These are phyloP conservation scores for Anisodus acutangulus DNA, from an alignment of 257 asterid species.

Conservation along the genomic window DNA sequence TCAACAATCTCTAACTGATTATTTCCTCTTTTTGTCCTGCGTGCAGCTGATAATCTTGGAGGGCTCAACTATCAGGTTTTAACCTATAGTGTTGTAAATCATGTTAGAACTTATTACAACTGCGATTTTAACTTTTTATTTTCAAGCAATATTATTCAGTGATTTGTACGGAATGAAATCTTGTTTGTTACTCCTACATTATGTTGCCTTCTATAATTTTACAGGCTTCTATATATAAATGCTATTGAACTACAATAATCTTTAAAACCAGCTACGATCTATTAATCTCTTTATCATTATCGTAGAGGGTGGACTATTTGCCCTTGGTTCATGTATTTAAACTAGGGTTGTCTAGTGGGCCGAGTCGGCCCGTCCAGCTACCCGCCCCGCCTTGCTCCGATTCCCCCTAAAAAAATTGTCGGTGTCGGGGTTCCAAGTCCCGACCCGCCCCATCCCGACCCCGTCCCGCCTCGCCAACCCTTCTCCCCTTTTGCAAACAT, in stretches of 20 bases:
- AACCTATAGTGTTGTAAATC: conserved; percentile 31
- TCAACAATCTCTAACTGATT: background rate
- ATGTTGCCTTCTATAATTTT: background rate
- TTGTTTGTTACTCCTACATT: background rate
- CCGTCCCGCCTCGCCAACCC: too few relatives aligned
- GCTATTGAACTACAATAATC: background rate
- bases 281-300: background rate
- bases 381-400: too few relatives aligned
- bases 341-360: too few relatives aligned
- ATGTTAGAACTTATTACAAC: conserved; percentile 2
- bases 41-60: conserved; percentile 20
- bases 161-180: background rate
- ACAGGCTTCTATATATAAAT: background rate
- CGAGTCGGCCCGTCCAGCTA: too few relatives aligned
- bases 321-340: too few relatives aligned
- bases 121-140: conserved; percentile 19
- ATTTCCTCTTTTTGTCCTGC: background rate
- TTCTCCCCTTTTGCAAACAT: too few relatives aligned
- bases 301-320: background rate
- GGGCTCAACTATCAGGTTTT: conserved; percentile 8
- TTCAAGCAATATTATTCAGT: conserved; percentile 17
- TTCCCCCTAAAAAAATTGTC: too few relatives aligned
- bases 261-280: background rate
- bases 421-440: too few relatives aligned
- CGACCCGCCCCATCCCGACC: too few relatives aligned